A percentile compares a stretch with the other conserved stretches of the same genome.
These are phyloP conservation scores for Capsicum chinense DNA, from an alignment of 257 asterid genomes.

Conservation along the genomic window DNA sequence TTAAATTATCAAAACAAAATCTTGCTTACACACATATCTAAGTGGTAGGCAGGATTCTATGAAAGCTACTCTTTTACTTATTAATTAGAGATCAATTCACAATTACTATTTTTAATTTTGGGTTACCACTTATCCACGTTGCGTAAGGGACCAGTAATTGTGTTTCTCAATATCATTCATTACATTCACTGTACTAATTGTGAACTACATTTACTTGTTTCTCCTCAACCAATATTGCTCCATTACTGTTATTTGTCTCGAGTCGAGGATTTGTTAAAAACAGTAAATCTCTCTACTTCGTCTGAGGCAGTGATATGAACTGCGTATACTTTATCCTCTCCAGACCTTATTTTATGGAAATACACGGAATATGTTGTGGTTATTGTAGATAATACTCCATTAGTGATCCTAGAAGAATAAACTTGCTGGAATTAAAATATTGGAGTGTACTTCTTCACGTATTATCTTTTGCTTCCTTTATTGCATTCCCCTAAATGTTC, in stretches of 20 bases:
- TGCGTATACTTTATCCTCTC: no score
- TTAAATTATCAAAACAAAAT: background rate
- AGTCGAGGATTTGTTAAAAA: no score
- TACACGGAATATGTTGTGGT: no score
- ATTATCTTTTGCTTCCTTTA: no score
- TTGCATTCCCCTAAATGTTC: background rate
- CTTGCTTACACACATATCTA: conserved; percentile 24
- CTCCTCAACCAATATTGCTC: background rate
- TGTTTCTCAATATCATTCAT: background rate
- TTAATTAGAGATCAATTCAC: background rate
- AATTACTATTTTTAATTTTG: no score
- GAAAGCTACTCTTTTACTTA: background rate
- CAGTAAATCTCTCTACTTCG: no score
- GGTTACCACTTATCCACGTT: background rate
- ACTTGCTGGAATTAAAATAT: no score
- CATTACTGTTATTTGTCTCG: background rate
- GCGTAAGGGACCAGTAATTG: background rate
- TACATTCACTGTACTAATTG: background rate
- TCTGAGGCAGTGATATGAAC: no score
- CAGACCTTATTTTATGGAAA: no score
- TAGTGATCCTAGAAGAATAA: background rate
- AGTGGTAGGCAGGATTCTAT: conserved; percentile 20
- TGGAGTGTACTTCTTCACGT: no score
- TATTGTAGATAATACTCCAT: no score
- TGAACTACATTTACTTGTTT: background rate